A percentile compares a stretch with the other conserved stretches of the same genome.
These are phyloP conservation scores for Westerdykella ornata DNA, from an alignment of 2,329 filamentous ascomycete species.

Conservation along the genomic window DNA sequence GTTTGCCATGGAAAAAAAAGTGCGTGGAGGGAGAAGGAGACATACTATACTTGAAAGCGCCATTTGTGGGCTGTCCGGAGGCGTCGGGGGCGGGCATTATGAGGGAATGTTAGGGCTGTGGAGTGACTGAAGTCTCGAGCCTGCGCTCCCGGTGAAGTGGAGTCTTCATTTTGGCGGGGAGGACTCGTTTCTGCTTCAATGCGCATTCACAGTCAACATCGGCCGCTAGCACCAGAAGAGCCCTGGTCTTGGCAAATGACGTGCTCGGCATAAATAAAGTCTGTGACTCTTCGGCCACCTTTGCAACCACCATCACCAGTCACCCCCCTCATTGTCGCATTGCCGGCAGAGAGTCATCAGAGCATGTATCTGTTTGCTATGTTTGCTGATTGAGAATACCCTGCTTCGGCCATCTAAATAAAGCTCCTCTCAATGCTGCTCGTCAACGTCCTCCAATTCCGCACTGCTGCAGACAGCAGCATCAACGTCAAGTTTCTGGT, in stretches of 20 bases:
- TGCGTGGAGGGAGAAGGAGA: not conserved
- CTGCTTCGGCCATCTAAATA: not conserved
- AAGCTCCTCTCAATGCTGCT: not conserved
- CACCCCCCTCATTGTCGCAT: not conserved
- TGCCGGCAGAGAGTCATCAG: not conserved
- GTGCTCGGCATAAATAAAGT: not conserved
- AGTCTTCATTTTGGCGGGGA: conserved; percentile 20
- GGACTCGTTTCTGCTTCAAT: conserved; percentile 17
- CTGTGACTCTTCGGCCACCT: not conserved
- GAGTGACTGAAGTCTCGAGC: conserved; percentile 5
- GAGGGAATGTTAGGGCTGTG: conserved; percentile 4
- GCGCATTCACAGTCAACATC: conserved; percentile 13
- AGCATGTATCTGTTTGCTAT: not conserved
- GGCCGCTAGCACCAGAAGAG: conserved; percentile 20
- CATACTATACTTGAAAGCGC: conserved; percentile 23
- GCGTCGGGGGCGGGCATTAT: conserved; percentile 17
- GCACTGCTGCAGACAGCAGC: too few species aligned
- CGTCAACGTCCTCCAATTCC: too few species aligned
- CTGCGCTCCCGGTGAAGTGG: conserved; percentile 7
- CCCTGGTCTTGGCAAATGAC: conserved; percentile 17
- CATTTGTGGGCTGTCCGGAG: conserved; percentile 12
- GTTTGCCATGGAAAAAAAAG: conserved; percentile 4
- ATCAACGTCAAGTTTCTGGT: too few species aligned
- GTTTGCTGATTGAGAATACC: not conserved
- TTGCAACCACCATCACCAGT: not conserved